These are phyloP conservation scores for Neopestalotiopsis sp. DNA, from an alignment of 2,329 filamentous ascomycete species.

Conservation along the genomic window DNA sequence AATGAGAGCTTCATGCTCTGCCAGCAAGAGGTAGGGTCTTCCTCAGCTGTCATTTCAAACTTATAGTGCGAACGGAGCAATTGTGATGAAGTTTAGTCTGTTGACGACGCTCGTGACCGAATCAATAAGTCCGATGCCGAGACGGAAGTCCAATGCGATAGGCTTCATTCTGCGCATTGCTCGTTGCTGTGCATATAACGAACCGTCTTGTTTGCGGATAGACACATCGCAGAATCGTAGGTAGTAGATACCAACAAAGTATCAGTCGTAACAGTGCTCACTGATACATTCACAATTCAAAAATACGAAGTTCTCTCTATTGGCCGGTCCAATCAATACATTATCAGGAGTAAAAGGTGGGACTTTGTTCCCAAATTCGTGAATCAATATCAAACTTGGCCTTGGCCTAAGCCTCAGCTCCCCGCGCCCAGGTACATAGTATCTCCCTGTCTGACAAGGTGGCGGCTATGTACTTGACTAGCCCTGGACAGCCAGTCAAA, in stretches of 20 bases:
- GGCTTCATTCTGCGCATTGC: too few species aligned
- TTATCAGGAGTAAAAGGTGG: background rate
- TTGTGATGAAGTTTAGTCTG: too few species aligned
- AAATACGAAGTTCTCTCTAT: background rate
- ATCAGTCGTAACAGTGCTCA: background rate
- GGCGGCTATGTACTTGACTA: background rate
- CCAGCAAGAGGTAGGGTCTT: too few species aligned
- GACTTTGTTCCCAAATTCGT: background rate
- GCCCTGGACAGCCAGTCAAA: background rate
- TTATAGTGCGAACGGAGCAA: too few species aligned
- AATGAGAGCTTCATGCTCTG: too few species aligned
- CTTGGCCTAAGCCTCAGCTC: background rate
- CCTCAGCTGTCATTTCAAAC: too few species aligned
- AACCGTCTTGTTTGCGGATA: background rate
- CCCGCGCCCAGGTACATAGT: background rate
- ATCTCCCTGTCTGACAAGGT: background rate
- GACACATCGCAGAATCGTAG: background rate
- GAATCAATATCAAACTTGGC: slow-evolving; percentile 7
- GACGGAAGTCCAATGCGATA: too few species aligned
- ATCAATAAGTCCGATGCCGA: too few species aligned
- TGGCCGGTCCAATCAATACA: background rate
- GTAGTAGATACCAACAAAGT: background rate
- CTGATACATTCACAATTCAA: background rate
- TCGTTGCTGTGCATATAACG: background rate
- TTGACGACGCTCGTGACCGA: too few species aligned